These are phyloP conservation scores for Picea engelmannii DNA, from an alignment of 83 land plant genomes.

Conservation along the genomic window DNA sequence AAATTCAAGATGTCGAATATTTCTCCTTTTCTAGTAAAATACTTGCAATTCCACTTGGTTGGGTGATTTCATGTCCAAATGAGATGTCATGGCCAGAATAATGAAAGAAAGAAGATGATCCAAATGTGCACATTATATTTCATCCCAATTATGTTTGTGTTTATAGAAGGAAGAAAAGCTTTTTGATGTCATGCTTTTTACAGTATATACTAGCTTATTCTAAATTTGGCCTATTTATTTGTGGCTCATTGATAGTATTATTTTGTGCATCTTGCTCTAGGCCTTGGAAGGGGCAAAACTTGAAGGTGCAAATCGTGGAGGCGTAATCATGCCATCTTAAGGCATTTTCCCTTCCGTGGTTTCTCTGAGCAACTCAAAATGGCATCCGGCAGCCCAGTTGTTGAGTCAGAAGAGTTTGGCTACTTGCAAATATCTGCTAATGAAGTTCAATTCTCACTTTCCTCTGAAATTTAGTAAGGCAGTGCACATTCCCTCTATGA, in stretches of 20 bases:
- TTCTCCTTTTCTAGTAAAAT: not conserved
- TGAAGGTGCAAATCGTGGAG: conserved; percentile 59
- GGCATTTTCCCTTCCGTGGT: not conserved
- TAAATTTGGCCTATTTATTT: not conserved
- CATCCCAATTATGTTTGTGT: not conserved
- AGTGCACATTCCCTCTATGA: not conserved
- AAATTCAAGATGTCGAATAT: not conserved
- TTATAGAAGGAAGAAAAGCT: not conserved
- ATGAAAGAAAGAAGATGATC: not conserved
- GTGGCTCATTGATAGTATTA: not conserved
- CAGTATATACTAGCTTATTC: not conserved
- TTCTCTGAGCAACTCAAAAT: not conserved
- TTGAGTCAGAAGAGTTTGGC: not conserved
- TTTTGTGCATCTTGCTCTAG: conserved; percentile 13
- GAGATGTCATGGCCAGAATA: not conserved
- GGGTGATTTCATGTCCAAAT: not conserved
- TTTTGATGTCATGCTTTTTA: not conserved
- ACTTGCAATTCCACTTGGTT: not conserved
- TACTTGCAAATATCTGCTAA: not conserved
- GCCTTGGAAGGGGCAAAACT: conserved; percentile 62
- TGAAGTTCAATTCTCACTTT: not conserved
- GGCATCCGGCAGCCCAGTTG: not conserved
- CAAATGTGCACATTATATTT: not conserved
- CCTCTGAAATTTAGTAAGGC: not conserved
- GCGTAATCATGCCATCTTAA: conserved; percentile 39